phyloP scores from a whole-genome alignment of 257 asterid genomes.

The Jacaranda copaia region DNA sequence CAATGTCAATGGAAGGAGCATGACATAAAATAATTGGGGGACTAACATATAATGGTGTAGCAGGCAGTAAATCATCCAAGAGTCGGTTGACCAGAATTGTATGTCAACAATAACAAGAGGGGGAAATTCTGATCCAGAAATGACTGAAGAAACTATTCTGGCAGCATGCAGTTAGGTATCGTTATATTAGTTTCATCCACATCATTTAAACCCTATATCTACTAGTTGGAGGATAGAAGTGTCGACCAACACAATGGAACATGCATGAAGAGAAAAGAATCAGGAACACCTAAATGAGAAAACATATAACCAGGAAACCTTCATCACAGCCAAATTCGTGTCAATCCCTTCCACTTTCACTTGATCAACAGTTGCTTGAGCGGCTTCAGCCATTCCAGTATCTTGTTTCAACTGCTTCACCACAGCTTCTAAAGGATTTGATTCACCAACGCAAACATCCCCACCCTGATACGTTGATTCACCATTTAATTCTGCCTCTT shows the following conservation, averaged over 20 bases:
- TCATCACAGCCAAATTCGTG: slow-evolving; percentile 83
- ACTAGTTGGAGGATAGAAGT: slow-evolving; percentile 15
- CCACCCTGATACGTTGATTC: slow-evolving; percentile 58
- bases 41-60: slow-evolving; percentile 3
- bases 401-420: slow-evolving; percentile 78
- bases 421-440: slow-evolving; percentile 78
- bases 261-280: slow-evolving; percentile 31
- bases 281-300: slow-evolving; percentile 28
- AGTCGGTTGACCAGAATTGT: background rate
- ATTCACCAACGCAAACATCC: slow-evolving; percentile 72
- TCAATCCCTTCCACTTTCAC: slow-evolving; percentile 97
- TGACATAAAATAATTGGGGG: background rate
- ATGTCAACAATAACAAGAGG: background rate
- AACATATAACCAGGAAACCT: slow-evolving; percentile 53
- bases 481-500: slow-evolving; percentile 50
- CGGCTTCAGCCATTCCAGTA: slow-evolving; percentile 89
- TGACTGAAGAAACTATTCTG: slow-evolving; percentile 18
- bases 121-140: slow-evolving; percentile 2
- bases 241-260: slow-evolving; percentile 1
- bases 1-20: slow-evolving; percentile 26
- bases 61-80: slow-evolving; percentile 23
- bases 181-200: slow-evolving; percentile 21
- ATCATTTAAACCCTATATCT: slow-evolving; percentile 13
- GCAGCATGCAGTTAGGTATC: slow-evolving; percentile 20
- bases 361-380: slow-evolving; percentile 89